phyloP scores from a whole-genome alignment of 805 yeast species.

The Kuraishia piskuri region DNA sequence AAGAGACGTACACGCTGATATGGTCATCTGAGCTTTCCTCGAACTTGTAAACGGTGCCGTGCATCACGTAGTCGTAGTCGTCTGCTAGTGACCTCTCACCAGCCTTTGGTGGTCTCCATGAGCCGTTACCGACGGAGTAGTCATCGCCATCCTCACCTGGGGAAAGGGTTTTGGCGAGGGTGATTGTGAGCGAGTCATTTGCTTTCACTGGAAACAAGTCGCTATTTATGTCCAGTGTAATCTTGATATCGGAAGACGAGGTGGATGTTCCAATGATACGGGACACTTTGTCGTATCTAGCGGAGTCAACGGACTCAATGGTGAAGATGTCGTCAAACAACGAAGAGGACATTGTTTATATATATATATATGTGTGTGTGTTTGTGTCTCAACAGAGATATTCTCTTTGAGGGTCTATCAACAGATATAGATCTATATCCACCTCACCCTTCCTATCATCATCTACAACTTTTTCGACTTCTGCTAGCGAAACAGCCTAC shows the following conservation, averaged over 20 bases:
- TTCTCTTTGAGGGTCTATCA: neutral
- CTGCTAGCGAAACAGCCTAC: neutral
- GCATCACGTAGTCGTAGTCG: constrained; percentile 97
- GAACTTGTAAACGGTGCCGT: constrained; percentile 94
- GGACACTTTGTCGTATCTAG: constrained; percentile 85
- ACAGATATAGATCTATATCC: too few species aligned
- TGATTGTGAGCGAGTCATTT: constrained; percentile 75
- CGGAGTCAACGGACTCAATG: constrained; percentile 76
- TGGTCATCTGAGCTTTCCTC: constrained; percentile 70
- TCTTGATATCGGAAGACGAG: constrained; percentile 68
- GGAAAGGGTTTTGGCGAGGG: constrained; percentile 70
- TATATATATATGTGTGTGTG: neutral
- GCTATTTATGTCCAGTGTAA: constrained; percentile 83
- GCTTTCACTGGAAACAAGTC: constrained; percentile 81
- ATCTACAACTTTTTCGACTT: neutral
- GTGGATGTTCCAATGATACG: constrained; percentile 86
- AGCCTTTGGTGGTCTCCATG: constrained; percentile 80
- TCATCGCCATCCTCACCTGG: constrained; percentile 40
- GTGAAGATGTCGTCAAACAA: constrained; percentile 91
- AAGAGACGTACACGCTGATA: constrained; percentile 87
- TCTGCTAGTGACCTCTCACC: constrained; percentile 86
- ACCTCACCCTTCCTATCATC: too few species aligned
- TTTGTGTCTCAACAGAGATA: neutral
- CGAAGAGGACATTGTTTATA: constrained; percentile 49
- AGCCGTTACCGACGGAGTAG: constrained; percentile 41